phyloP scores from a whole-genome alignment of 305 asterid genomes.

The Galium porrigens region DNA sequence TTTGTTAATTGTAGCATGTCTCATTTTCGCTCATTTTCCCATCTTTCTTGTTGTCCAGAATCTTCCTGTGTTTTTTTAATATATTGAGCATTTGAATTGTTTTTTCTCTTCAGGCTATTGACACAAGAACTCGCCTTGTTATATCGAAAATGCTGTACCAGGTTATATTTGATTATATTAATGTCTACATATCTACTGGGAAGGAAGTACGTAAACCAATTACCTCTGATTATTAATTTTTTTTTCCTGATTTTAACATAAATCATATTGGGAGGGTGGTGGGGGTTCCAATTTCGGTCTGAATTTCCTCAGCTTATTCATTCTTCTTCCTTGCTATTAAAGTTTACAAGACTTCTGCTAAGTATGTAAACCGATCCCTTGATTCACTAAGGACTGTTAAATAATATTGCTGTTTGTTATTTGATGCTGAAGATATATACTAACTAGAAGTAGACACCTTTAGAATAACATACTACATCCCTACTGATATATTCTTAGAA shows the following conservation, averaged over 20 bases:
- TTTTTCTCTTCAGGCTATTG: slow-evolving; percentile 51
- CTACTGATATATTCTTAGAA: no score
- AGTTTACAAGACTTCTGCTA: slow-evolving; percentile 80
- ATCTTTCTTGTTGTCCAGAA: not conserved
- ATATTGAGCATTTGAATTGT: not conserved
- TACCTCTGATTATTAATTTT: not conserved
- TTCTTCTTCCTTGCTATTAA: slow-evolving; percentile 46
- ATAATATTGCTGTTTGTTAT: no score
- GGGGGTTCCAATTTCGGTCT: not conserved
- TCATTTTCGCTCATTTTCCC: no score
- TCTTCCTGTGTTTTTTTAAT: not conserved
- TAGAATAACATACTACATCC: no score
- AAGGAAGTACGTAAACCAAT: slow-evolving; percentile 51
- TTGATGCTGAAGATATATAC: no score
- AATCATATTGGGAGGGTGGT: not conserved
- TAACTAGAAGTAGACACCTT: no score
- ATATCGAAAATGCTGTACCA: slow-evolving; percentile 78
- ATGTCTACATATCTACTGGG: slow-evolving; percentile 96
- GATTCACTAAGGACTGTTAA: not conserved
- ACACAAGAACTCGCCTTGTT: slow-evolving; percentile 92
- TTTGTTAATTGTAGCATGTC: no score
- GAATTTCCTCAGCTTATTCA: no score
- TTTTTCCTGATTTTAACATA: not conserved
- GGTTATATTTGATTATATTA: slow-evolving; percentile 64
- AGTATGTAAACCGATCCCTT: slow-evolving; percentile 28